A percentile compares a stretch with the other conserved stretches of the same genome.
Conservation (phyloP, 2,329 filamentous ascomycete genomes). For the Ambrosiella cleistominuta region DNA sequence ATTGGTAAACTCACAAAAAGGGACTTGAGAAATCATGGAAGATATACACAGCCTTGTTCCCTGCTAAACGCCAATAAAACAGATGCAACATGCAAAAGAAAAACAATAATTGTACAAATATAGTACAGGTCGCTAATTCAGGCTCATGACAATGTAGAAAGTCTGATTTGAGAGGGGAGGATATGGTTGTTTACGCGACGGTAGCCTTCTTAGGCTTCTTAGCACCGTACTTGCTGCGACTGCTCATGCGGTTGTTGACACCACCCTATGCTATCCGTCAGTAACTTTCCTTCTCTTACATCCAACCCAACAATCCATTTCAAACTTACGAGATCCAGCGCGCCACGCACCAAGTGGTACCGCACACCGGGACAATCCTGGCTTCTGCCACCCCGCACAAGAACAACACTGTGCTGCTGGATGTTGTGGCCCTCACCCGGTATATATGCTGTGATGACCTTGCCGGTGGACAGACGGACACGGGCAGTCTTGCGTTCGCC, state of each 20-base stretch:
- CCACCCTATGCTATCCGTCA: constrained; percentile 45
- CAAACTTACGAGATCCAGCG: constrained; percentile 69
- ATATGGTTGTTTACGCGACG: constrained; percentile 23
- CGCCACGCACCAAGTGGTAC: constrained; percentile 82
- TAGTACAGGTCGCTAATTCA: not conserved
- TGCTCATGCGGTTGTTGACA: constrained; percentile 67
- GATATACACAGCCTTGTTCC: not conserved
- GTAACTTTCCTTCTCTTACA: not conserved
- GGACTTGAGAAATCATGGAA: not conserved
- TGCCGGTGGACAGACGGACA: constrained; percentile 73
- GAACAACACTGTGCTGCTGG: constrained; percentile 93
- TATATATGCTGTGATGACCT: constrained; percentile 82
- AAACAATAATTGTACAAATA: constrained; percentile 6
- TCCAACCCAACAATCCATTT: not conserved
- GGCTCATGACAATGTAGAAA: not conserved
- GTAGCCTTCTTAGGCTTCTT: constrained; percentile 89
- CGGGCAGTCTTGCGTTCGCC: constrained; percentile 91
- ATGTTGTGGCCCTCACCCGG: constrained; percentile 97
- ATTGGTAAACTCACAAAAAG: not conserved
- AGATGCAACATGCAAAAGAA: not conserved
- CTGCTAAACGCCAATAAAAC: not conserved
- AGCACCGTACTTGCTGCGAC: constrained; percentile 90
- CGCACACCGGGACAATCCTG: constrained; percentile 98
- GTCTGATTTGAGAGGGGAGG: not conserved
- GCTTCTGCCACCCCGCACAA: constrained; percentile 79